Evolutionary conservation across 345 rosid genomes (phyloP), one percentile per base, ranked within the genome.

Genomic region (Lenwebbia sp.): DNA sequence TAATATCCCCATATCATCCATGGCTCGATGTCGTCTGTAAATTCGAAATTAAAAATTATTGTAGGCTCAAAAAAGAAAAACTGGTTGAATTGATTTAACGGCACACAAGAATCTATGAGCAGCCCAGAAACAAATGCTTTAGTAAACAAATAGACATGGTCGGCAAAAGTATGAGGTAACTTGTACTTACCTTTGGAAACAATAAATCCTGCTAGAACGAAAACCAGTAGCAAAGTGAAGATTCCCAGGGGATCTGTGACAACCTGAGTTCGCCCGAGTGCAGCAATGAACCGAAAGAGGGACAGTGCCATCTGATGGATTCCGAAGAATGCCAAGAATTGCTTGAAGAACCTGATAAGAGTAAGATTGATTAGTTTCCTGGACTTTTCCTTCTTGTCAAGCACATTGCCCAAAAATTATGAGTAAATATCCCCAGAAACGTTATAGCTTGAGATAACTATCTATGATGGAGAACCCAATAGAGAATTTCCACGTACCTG

Each of bases 1-100:
- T 91, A 96, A 84, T 93, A 96, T 53, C 96, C 98, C 99, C 99
- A 96, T 54, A 91, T 88, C 97, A 94, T 83, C 93, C 93, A 94
- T 19, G 93, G 83, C 4, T 89, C 83, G 81, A 96, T 91, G 84
- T 94, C 94, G 86, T 94, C 99, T 96, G 88, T 37, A 82, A 49
- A 53, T 52, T 49, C 51, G 0, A 49, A 52, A 52, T 13, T 52
- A 6, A 52, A 52, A 14, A 15, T 15, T 52, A 52, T 52, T 52
- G 54, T 14, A 52, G 54, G 21, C 6, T 19, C 19, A 15, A 52
- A 49, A 49, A 49, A 49, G 51, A 52, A 14, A 52, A 14, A 52
- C 54, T 52, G 54, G 54, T 4, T 15, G 54, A 52, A 52, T 52
- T 14, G 54, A 52, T 52, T 13, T 52, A 52, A 52, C 6, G 21